Base-by-base conservation (phyloP, 148 eudicot genomes). In the Amaranthus hypochondriacus region DNA sequence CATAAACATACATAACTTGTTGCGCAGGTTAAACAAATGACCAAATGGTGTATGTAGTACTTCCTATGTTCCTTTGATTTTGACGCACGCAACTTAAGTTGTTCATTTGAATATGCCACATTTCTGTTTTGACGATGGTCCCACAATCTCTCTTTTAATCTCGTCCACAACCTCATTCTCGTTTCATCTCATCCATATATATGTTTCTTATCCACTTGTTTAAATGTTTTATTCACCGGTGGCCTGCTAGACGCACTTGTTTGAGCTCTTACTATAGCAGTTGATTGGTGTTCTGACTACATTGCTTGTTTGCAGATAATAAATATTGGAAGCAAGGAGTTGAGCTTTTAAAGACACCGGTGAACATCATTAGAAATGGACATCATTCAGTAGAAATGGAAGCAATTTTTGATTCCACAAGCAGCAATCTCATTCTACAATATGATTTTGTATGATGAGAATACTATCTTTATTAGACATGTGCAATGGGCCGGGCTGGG, bases 301-400 rank as follows among this genome's bases (percentile, higher is more conserved):
- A 52, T 69, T 53, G 62, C 62, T 48, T 74, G 69, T 77, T 10
- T 66, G 71, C 80, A 93, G 98, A 86, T 76, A 83, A 87, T 83
- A 85, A 95, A 80, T 80, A 78, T 56, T 91, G 95, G 98, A 93
- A 85, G 81, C 98, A 93, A 89, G 98, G 89, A 46, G 86, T 93
- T 54, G 91, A 93, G 80, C 89, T 93, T 39, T 44, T 91, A 73
- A 46, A 75, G n/a, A 56, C 79, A 51, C 97, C 97, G 39, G 69
- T 83, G 11, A 18, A 18, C 18, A 18, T 18, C 18, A 18, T 18
- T 18, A 18, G 18, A 18, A 18, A 18, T 18, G 18, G 18, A 18
- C 18, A 18, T 18, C 71, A 18, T 43, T 83, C 83, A 48, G 83
- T 84, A 7, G 91, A 85, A 52, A 71, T 93, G 4, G 85, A 83